These are phyloP conservation scores for Drosera capensis DNA, from an alignment of 148 eudicot genomes.

Conservation along the genomic window DNA sequence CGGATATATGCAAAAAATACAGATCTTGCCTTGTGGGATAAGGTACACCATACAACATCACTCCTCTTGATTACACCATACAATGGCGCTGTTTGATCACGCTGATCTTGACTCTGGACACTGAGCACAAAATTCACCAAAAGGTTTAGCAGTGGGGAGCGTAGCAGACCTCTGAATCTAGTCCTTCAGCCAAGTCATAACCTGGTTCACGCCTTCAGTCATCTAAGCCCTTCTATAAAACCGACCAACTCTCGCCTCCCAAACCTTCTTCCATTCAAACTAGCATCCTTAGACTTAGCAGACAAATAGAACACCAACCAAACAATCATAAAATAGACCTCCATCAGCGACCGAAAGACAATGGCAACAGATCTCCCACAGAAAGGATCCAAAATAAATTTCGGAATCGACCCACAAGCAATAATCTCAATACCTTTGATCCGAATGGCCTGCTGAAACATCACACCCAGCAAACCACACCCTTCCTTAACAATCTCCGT, in stretches of 20 bases:
- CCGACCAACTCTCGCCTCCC: slow-evolving; percentile 73
- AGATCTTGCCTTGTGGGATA: slow-evolving; percentile 18
- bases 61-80: slow-evolving; percentile 14
- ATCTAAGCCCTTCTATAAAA: slow-evolving; percentile 41
- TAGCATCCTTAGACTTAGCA: slow-evolving; percentile 51
- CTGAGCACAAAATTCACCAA: slow-evolving; percentile 13
- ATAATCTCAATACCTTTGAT: slow-evolving; percentile 66
- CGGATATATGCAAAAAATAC: slow-evolving; percentile 22
- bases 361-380: slow-evolving; percentile 39
- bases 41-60: slow-evolving; percentile 24
- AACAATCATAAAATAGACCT: slow-evolving; percentile 81
- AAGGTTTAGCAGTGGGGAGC: slow-evolving; percentile 10
- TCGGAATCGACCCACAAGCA: slow-evolving; percentile 49
- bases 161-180: slow-evolving; percentile 3
- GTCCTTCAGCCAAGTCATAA: slow-evolving; percentile 5
- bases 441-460: slow-evolving; percentile 50
- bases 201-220: slow-evolving; percentile 14
- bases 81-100: slow-evolving; percentile 17
- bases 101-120: slow-evolving; percentile 12
- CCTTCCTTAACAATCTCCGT: slow-evolving; percentile 79
- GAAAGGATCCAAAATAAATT: slow-evolving; percentile 37
- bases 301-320: slow-evolving; percentile 74
- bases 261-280: slow-evolving; percentile 53
- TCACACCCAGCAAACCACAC: slow-evolving; percentile 37
- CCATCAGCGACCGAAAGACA: slow-evolving; percentile 46